A percentile compares a stretch with the other conserved stretches of the same genome.
Conservation (phyloP, 106 monocot genomes). For the Dactylorhiza incarnata region DNA sequence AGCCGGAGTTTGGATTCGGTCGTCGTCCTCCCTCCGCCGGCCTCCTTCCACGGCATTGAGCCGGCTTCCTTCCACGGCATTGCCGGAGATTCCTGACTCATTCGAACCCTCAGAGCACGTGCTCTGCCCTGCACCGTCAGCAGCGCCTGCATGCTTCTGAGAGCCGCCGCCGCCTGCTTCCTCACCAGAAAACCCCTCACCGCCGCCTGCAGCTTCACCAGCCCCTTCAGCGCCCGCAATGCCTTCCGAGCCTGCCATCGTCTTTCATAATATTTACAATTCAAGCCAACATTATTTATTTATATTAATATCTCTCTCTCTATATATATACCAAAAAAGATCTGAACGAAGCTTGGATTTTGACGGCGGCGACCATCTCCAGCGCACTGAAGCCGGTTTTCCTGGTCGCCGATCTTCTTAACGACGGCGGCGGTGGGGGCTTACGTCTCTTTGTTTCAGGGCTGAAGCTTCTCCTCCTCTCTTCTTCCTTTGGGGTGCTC, state of each 20-base stretch:
- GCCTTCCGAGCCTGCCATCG: constrained; percentile 40
- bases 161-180: constrained; percentile 32
- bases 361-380: too few relatives aligned
- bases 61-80: constrained; percentile 11
- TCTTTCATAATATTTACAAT: neutral
- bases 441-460: too few relatives aligned
- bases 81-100: constrained; percentile 25
- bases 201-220: constrained; percentile 46
- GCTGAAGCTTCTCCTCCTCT: too few relatives aligned
- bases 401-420: too few relatives aligned
- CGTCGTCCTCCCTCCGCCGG: constrained; percentile 17
- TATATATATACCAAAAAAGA: too few relatives aligned
- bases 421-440: too few relatives aligned
- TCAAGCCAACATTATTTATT: too few relatives aligned
- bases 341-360: too few relatives aligned
- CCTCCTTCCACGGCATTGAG: constrained; percentile 13
- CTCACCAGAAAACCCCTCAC: constrained; percentile 40
- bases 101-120: constrained; percentile 14
- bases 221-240: constrained; percentile 36
- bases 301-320: too few relatives aligned
- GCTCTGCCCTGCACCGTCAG: neutral
- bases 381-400: too few relatives aligned
- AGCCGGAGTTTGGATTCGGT: constrained; percentile 13
- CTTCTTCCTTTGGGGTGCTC: too few relatives aligned
- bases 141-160: constrained; percentile 47